Percentiles rank a stretch among this genome's conserved stretches.
Conservation (phyloP, 768 basidiomycete genomes). For the Piloderma croceum region DNA sequence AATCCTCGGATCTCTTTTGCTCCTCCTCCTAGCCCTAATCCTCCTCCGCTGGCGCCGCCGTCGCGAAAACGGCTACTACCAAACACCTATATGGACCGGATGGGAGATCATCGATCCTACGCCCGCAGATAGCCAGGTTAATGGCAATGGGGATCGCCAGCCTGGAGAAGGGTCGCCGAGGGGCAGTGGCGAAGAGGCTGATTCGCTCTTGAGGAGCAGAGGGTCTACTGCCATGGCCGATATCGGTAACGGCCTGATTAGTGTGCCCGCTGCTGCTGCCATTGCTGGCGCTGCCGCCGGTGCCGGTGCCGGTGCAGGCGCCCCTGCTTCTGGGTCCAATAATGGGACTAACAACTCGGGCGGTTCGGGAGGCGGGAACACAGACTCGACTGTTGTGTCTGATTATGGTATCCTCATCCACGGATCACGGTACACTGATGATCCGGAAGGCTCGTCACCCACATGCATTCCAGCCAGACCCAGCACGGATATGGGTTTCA, state of each 20-base stretch:
- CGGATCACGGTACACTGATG: too few species aligned
- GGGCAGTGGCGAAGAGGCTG: slow-evolving; percentile 63
- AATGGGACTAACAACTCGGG: too few species aligned
- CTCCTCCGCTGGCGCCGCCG: slow-evolving; percentile 48
- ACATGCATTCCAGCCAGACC: slow-evolving; percentile 24
- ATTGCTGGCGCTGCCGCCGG: slow-evolving; percentile 37
- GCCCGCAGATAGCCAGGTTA: slow-evolving; percentile 34
- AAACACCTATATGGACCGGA: slow-evolving; percentile 24
- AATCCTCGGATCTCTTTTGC: slow-evolving; percentile 53
- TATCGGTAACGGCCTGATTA: background rate
- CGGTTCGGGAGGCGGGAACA: too few species aligned
- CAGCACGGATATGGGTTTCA: slow-evolving; percentile 33
- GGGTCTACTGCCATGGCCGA: background rate
- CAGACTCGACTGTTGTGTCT: slow-evolving; percentile 27
- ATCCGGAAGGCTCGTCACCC: too few species aligned
- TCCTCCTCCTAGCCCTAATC: slow-evolving; percentile 47
- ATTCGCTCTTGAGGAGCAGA: slow-evolving; percentile 51
- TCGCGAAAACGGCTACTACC: slow-evolving; percentile 33
- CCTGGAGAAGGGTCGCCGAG: slow-evolving; percentile 66
- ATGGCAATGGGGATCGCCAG: slow-evolving; percentile 34
- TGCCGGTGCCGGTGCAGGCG: slow-evolving; percentile 33
- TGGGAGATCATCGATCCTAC: slow-evolving; percentile 25
- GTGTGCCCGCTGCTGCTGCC: slow-evolving; percentile 24
- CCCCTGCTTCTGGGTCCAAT: slow-evolving; percentile 31
- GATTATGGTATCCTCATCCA: slow-evolving; percentile 26